A percentile compares a stretch with the other conserved stretches of the same genome.
These are phyloP conservation scores for Lachnum nothofagi DNA, from an alignment of 2,329 filamentous ascomycete species.

Conservation along the genomic window DNA sequence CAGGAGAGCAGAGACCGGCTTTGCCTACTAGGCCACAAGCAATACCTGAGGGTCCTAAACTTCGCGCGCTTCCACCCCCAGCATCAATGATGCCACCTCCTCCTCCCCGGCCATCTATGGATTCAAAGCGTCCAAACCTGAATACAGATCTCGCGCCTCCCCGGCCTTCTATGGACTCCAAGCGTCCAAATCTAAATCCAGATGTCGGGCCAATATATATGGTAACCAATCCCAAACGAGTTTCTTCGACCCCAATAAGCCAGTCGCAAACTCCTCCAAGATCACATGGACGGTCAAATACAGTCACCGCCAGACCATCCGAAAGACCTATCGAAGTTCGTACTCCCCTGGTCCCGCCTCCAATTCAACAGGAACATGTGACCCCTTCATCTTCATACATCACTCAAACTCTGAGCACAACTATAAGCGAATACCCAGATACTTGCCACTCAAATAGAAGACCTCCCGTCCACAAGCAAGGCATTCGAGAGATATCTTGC, in stretches of 20 bases:
- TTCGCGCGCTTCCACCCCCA: slow-evolving; percentile 10
- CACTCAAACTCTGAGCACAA: slow-evolving; percentile 18
- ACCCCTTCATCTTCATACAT: slow-evolving; percentile 8
- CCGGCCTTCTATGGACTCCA: slow-evolving; percentile 25
- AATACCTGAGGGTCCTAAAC: slow-evolving; percentile 27
- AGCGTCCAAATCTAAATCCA: slow-evolving; percentile 17
- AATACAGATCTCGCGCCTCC: slow-evolving; percentile 13
- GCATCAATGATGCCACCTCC: slow-evolving; percentile 25
- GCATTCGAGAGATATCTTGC: slow-evolving; percentile 70
- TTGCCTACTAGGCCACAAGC: slow-evolving; percentile 45
- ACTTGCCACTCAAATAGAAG: slow-evolving; percentile 77
- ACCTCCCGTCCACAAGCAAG: slow-evolving; percentile 68
- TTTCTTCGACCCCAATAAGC: slow-evolving; percentile 43
- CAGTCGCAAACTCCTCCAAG: slow-evolving; percentile 41
- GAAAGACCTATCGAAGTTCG: slow-evolving; percentile 39
- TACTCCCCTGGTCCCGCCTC: slow-evolving; percentile 24
- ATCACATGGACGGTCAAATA: slow-evolving; percentile 45
- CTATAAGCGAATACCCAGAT: slow-evolving; percentile 65
- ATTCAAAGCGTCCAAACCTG: slow-evolving; percentile 21
- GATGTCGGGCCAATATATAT: slow-evolving; percentile 7
- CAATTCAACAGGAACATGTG: slow-evolving; percentile 11
- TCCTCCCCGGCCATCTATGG: slow-evolving; percentile 25
- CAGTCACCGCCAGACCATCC: slow-evolving; percentile 44
- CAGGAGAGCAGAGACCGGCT: slow-evolving; percentile 42
- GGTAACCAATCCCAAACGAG: slow-evolving; percentile 39